phyloP scores from a whole-genome alignment of 1,284 basidiomycete genomes.

The Cryptococcus depauperatus region DNA sequence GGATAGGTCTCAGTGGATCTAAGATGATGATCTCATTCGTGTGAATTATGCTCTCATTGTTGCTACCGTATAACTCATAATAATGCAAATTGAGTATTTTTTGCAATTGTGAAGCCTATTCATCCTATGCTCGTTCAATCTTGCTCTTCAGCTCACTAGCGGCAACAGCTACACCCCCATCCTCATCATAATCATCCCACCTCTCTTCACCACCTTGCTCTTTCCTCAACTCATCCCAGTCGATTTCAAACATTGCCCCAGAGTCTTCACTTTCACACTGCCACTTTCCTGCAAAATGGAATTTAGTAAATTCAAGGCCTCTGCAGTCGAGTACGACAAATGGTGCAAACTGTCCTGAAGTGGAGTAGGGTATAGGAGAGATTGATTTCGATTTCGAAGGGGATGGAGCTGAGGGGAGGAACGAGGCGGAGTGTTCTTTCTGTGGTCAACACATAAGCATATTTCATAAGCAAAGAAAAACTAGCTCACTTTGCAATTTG shows the following conservation, averaged over 20 bases:
- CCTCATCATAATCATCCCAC: slow-evolving; percentile 47
- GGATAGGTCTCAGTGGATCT: slow-evolving; percentile 43
- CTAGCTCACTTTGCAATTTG: slow-evolving; percentile 40
- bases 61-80: neutral
- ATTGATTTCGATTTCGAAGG: slow-evolving; percentile 32
- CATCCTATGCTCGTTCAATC: slow-evolving; percentile 24
- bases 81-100: neutral
- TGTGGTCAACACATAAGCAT: no score
- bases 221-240: slow-evolving; percentile 31
- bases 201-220: slow-evolving; percentile 33
- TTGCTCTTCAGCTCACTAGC: slow-evolving; percentile 35
- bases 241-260: slow-evolving; percentile 35
- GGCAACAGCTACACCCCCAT: slow-evolving; percentile 29
- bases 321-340: slow-evolving; percentile 43
- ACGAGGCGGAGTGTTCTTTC: slow-evolving; percentile 45
- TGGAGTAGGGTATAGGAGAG: slow-evolving; percentile 26
- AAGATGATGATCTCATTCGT: neutral
- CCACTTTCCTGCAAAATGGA: slow-evolving; percentile 38
- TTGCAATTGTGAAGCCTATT: neutral
- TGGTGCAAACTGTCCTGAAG: slow-evolving; percentile 19
- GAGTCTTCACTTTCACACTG: slow-evolving; percentile 22
- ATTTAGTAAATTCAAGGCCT: slow-evolving; percentile 41
- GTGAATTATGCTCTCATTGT: neutral
- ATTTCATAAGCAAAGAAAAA: neutral
- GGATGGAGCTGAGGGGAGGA: slow-evolving; percentile 25